Evolutionary conservation across 768 basidiomycete species (phyloP), one percentile per base, ranked within the genome.

Genomic region (Boletus rubroflammeus): DNA sequence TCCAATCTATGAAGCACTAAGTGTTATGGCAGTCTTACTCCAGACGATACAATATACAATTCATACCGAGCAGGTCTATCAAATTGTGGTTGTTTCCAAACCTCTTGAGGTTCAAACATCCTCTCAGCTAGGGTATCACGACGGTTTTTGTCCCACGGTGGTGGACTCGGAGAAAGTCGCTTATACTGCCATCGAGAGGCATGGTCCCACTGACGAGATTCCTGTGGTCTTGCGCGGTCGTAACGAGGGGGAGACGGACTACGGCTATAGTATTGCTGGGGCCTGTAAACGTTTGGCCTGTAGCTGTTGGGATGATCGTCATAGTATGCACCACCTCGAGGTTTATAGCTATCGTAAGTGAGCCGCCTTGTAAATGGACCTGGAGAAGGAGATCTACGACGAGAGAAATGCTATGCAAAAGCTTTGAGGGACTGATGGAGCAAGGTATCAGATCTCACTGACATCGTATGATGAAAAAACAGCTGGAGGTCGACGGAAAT

Each of bases 41-140:
- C 47, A 45, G 53, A 50, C 35, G 41, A 58, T 55, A 47, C 39
- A 56, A 75, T 73, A 64, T 71, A 77, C 78, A 59, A 63, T 59
- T 77, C 80, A 43, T 67, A 64, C 58, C 76, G 72, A 34, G 47
- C 29, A 29, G 73, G 64, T 60, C 76, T 75, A 61, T 83, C 81
- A 46, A 62, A 62, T 60, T 82, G 81, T 9, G 72, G 69, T 58
- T 85, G 80, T 64, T 84, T 86, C 88, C 88, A 89, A 31, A 74
- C 70, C 19, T 86, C 83, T 32, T 85, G 86, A 31, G 88, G 86
- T 64, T 90, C 88, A 63, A 89, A 83, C 75, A 83, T 81, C 58
- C 85, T 76, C 55, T 79, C 73, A 13, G 76, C 72, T 44, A 75
- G 68, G 53, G 66, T 68, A 53, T 77, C 76, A 48, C 74, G 71